Percentiles rank a stretch among this genome's conserved stretches.
These are phyloP conservation scores for Globisporangium emineosum DNA, from an alignment of 352 stramenopile species.

Conservation along the genomic window DNA sequence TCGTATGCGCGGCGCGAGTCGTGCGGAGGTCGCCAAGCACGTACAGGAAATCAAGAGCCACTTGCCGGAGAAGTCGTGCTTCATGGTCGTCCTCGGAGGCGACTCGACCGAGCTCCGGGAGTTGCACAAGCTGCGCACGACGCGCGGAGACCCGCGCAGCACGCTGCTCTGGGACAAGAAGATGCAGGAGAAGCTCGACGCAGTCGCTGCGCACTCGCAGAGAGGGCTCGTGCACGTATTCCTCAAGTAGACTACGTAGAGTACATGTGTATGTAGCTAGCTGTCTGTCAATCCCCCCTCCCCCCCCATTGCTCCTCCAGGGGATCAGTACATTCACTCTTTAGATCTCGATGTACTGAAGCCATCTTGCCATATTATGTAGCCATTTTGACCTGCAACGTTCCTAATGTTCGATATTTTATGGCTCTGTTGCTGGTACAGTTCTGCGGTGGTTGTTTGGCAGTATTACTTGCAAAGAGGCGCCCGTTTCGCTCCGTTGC, in stretches of 20 bases:
- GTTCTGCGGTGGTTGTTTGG: neutral
- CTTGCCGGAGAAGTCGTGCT: conserved; percentile 48
- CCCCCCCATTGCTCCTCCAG: neutral
- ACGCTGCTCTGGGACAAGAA: conserved; percentile 79
- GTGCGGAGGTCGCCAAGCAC: conserved; percentile 36
- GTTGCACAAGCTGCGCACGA: conserved; percentile 76
- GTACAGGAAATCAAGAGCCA: conserved; percentile 36
- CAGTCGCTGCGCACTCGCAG: conserved; percentile 43
- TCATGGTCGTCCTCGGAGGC: conserved; percentile 55
- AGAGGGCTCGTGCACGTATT: conserved; percentile 64
- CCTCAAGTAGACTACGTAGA: conserved; percentile 31
- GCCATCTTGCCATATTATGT: neutral
- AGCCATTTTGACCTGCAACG: neutral
- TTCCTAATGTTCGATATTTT: neutral
- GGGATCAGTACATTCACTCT: neutral
- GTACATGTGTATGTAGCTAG: neutral
- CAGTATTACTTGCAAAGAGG: neutral
- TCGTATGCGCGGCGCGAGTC: conserved; percentile 41
- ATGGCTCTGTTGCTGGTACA: neutral
- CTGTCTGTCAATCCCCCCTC: neutral
- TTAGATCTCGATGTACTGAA: neutral
- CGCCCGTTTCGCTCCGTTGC: neutral
- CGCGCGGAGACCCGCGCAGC: conserved; percentile 64
- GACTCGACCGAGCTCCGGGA: conserved; percentile 56
- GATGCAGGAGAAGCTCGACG: conserved; percentile 59